Base-by-base conservation (phyloP, 164 flowering plant species). In the Hamamelis virginiana region DNA sequence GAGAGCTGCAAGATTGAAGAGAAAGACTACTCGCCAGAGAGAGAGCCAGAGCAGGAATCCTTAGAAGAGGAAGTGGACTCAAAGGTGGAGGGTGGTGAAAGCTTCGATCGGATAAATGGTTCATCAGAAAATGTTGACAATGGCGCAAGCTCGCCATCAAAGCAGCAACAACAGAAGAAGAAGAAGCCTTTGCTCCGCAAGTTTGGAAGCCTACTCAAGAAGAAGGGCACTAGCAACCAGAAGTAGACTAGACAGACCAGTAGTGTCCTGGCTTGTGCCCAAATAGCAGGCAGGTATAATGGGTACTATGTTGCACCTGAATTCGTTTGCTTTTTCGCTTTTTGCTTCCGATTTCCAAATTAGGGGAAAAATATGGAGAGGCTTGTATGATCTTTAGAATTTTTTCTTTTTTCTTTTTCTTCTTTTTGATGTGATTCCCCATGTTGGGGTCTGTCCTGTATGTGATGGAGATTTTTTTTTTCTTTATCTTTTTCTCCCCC, bases 161-260 rank as follows among this genome's bases (percentile, higher is more conserved):
- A 87, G 79, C 86, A 84, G 70, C 86, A 77, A 23, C 75, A 76
- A 18, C 83, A 70, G 75, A 91, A 92, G 90, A 95, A 95, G 87
- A 92, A 95, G 82, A 95, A 91, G 71, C 86, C 97, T 33, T 80
- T 95, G 75, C 83, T 92, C 15, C 76, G 79, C 48, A 91, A 88
- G 75, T 92, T 95, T 64, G 97, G 98, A 59, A 87, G 81, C 79
- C 77, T 95, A 16, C 85, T 95, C 64, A 95, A 91, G 87, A 93
- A 89, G 87, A 91, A 85, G 78, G 67, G 80, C 52, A 67, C 79
- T 45, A 75, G 80, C 81, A 84, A 74, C 78, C 83, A 70, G 69
- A 87, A 86, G 73, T 85, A 85, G 78, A 66, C 44, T 56, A 52
- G n/a, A 18, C 56, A 55, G 25, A 51, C 15, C 53, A 60, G 69